These are phyloP conservation scores for Scheffersomyces illinoinensis DNA, from an alignment of 1,139 yeast species.

Conservation along the genomic window DNA sequence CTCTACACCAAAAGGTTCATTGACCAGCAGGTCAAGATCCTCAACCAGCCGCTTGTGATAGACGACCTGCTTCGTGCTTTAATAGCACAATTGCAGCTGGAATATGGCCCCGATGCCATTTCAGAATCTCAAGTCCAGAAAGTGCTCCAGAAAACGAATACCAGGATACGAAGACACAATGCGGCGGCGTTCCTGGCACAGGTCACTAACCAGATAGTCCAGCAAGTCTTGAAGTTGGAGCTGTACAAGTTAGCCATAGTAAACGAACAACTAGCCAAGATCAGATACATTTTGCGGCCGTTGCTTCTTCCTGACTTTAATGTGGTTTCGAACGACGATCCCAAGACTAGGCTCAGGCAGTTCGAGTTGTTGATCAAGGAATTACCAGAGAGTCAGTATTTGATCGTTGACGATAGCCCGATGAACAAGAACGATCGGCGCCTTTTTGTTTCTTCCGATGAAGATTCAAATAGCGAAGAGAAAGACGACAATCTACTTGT, in stretches of 20 bases:
- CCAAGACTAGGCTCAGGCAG: constrained; percentile 13
- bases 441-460: neutral
- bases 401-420: constrained; percentile 13
- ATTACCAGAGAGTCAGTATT: constrained; percentile 36
- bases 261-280: constrained; percentile 25
- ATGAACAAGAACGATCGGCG: neutral
- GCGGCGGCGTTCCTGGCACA: constrained; percentile 28
- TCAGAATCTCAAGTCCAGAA: constrained; percentile 22
- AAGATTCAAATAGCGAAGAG: constrained; percentile 6
- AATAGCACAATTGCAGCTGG: constrained; percentile 11
- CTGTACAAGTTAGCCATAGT: constrained; percentile 27
- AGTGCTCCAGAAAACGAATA: constrained; percentile 28
- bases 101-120: constrained; percentile 8
- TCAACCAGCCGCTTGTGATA: constrained; percentile 25
- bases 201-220: constrained; percentile 36
- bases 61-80: constrained; percentile 14
- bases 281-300: constrained; percentile 27
- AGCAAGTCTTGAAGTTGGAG: constrained; percentile 38
- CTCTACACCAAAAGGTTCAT: constrained; percentile 32
- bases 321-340: constrained; percentile 11
- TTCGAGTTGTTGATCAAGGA: constrained; percentile 27
- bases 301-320: constrained; percentile 28
- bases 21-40: constrained; percentile 25
- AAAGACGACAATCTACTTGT: neutral
- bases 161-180: constrained; percentile 29